Evolutionary conservation across 306 rosid genomes (phyloP).

Genomic region (Fagus sylvatica): DNA sequence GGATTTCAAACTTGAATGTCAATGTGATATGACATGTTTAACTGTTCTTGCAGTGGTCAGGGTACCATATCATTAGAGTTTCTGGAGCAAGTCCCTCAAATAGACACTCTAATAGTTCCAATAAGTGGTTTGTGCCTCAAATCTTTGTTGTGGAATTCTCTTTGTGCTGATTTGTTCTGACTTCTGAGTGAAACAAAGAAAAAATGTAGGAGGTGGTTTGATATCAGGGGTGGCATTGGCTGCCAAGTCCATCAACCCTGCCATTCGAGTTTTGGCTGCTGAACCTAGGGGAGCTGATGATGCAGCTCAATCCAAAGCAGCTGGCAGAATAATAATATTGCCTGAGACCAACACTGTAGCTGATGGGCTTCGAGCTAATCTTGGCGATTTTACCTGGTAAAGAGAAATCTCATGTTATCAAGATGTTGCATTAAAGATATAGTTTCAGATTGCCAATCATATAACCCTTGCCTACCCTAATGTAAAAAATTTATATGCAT

Average conservation of each 20-base stretch:
- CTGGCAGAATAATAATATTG: constrained; percentile 70
- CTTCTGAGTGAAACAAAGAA: not conserved
- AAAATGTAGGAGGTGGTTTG: constrained; percentile 79
- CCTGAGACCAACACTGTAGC: constrained; percentile 81
- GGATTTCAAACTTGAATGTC: constrained; percentile 10
- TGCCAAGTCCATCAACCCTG: constrained; percentile 81
- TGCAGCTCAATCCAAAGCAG: constrained; percentile 87
- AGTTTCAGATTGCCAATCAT: not conserved
- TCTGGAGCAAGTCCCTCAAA: constrained; percentile 74
- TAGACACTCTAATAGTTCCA: constrained; percentile 74
- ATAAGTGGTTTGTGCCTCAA: constrained; percentile 66
- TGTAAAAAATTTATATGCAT: not conserved
- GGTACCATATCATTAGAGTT: constrained; percentile 86
- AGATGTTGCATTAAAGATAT: constrained; percentile 21
- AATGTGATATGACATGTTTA: constrained; percentile 25
- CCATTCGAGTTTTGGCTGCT: constrained; percentile 75
- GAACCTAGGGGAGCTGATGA: constrained; percentile 92
- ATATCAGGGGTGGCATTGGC: constrained; percentile 91
- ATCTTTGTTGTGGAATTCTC: not conserved
- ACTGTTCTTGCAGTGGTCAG: constrained; percentile 77
- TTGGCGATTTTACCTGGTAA: constrained; percentile 86
- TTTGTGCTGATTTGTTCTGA: constrained; percentile 2
- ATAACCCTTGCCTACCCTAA: not conserved
- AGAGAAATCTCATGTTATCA: constrained; percentile 7
- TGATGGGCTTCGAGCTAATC: constrained; percentile 84